Percentiles rank a stretch among this genome's conserved stretches.
phyloP scores from a whole-genome alignment of 805 yeast species.

The Saccharomycopsis sp. region DNA sequence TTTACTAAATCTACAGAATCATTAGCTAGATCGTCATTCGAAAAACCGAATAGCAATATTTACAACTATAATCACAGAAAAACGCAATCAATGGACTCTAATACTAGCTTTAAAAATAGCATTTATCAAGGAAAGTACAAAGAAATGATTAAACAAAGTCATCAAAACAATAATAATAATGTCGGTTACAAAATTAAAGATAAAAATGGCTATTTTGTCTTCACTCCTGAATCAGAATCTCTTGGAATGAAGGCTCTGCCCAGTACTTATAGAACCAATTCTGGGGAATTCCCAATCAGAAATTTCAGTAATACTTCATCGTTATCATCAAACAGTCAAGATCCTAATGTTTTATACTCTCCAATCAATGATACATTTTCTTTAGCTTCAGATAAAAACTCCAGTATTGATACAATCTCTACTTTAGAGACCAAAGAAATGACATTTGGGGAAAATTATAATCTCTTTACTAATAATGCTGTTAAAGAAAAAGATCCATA shows the following conservation, averaged over 20 bases:
- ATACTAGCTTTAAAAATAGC: too few relatives aligned
- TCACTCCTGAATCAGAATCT: constrained; percentile 9
- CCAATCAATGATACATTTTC: constrained; percentile 15
- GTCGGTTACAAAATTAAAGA: constrained; percentile 5
- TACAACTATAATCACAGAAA: too few relatives aligned
- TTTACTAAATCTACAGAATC: too few relatives aligned
- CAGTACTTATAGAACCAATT: neutral
- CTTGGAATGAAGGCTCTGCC: constrained; percentile 11
- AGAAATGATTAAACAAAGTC: too few relatives aligned
- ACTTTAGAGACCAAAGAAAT: constrained; percentile 9
- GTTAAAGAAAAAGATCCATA: neutral
- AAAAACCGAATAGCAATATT: too few relatives aligned
- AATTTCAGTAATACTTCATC: too few relatives aligned
- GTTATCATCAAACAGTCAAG: constrained; percentile 1
- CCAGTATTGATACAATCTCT: constrained; percentile 13
- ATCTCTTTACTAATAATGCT: constrained; percentile 1
- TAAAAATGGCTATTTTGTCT: constrained; percentile 6
- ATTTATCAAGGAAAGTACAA: too few relatives aligned
- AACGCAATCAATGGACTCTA: too few relatives aligned
- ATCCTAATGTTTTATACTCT: constrained; percentile 7
- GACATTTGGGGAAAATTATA: neutral
- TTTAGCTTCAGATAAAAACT: constrained; percentile 3
- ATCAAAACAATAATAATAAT: too few relatives aligned
- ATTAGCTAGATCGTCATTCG: too few relatives aligned
- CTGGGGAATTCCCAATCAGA: too few relatives aligned